These are phyloP conservation scores for Ophiocytium majus DNA, from an alignment of 352 stramenopile species.

Conservation along the genomic window DNA sequence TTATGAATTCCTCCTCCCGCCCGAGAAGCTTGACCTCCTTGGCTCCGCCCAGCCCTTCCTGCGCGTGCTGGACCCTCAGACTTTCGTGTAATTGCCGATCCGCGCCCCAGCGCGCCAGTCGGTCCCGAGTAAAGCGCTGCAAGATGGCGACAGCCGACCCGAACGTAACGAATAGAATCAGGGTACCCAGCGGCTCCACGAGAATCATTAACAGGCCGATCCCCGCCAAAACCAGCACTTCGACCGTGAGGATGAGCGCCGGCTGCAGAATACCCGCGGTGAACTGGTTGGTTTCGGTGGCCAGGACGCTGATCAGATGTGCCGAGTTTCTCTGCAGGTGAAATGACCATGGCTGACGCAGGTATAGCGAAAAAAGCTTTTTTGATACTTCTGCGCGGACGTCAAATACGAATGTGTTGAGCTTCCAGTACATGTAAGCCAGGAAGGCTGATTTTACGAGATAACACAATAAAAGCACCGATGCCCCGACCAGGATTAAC, in stretches of 20 bases:
- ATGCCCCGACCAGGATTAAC: not conserved
- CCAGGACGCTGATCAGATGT: not conserved
- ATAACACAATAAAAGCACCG: not conserved
- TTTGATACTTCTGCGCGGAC: not conserved
- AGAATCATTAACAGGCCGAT: not conserved
- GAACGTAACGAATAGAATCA: not conserved
- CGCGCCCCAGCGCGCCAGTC: not conserved
- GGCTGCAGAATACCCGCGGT: not conserved
- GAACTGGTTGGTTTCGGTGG: not conserved
- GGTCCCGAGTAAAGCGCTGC: not conserved
- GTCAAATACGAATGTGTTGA: not conserved
- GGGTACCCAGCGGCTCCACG: not conserved
- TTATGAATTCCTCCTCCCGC: slow-evolving; percentile 6
- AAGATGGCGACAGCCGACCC: not conserved
- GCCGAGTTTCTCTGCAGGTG: slow-evolving; percentile 4
- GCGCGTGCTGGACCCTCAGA: not conserved
- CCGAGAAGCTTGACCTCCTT: not conserved
- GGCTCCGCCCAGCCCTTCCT: not conserved
- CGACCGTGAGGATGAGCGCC: not conserved
- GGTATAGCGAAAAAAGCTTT: slow-evolving; percentile 14
- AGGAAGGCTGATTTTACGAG: not conserved
- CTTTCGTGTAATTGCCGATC: not conserved
- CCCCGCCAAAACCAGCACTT: not conserved
- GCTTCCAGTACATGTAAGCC: not conserved
- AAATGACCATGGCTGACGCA: not conserved